Percentiles rank a stretch among this genome's conserved stretches.
These are phyloP conservation scores for Metarhizium sp. DNA, from an alignment of 2,329 filamentous ascomycete species.

Conservation along the genomic window DNA sequence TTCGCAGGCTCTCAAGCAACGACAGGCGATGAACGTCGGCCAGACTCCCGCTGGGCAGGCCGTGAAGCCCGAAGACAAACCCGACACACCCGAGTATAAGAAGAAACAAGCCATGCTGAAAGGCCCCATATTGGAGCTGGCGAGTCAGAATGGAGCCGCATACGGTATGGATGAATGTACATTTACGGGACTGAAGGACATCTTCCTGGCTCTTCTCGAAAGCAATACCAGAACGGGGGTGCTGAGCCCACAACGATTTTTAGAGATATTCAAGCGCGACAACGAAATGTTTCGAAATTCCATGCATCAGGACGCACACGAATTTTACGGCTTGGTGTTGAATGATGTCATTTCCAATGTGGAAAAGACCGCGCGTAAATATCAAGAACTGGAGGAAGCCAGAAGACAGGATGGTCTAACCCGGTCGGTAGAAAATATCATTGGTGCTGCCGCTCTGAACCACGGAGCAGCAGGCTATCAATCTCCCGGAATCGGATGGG, in stretches of 20 bases:
- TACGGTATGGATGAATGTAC: slow-evolving; percentile 94
- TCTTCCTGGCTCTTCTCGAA: slow-evolving; percentile 82
- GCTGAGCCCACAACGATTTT: slow-evolving; percentile 81
- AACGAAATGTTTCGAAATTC: slow-evolving; percentile 96
- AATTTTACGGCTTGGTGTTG: slow-evolving; percentile 89
- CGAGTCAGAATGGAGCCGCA: slow-evolving; percentile 65
- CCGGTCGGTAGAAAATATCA: slow-evolving; percentile 37
- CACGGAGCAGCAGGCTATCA: slow-evolving; percentile 32
- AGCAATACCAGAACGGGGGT: slow-evolving; percentile 79
- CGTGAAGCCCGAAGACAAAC: slow-evolving; percentile 78
- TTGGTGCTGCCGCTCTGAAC: slow-evolving; percentile 24
- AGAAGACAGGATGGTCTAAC: slow-evolving; percentile 33
- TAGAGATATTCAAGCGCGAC: slow-evolving; percentile 87
- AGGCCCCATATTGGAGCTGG: slow-evolving; percentile 78
- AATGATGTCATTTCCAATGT: slow-evolving; percentile 95
- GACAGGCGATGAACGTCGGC: slow-evolving; percentile 43
- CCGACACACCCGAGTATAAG: slow-evolving; percentile 92
- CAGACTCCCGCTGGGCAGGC: slow-evolving; percentile 45
- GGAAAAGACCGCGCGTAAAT: slow-evolving; percentile 69
- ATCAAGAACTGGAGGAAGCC: slow-evolving; percentile 39
- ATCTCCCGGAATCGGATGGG: slow-evolving; percentile 69
- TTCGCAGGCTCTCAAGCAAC: slow-evolving; percentile 47
- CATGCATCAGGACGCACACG: slow-evolving; percentile 97
- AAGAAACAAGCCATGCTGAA: slow-evolving; percentile 90
- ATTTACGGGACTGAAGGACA: slow-evolving; percentile 91